Evolutionary conservation across 768 basidiomycete species (phyloP), one percentile per base, ranked within the genome.

Genomic region (Trametes cubensis): DNA sequence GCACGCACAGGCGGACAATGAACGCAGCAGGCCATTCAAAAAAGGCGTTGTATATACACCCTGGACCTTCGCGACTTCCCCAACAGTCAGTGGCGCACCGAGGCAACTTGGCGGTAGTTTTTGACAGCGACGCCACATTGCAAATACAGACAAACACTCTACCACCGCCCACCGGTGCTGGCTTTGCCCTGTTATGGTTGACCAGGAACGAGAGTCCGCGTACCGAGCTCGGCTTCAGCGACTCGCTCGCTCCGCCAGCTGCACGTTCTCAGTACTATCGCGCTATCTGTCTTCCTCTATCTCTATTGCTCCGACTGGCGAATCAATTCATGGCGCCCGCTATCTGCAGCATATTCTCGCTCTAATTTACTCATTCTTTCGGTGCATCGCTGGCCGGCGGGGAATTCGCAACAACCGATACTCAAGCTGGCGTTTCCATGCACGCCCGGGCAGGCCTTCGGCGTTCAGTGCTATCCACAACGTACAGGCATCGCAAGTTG

Each of bases 71-170:
- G 28, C 45, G 23, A 54, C 56, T 57, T 62, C 56, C 46, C 58
- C 44, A 60, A 63, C 62, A 55, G 59, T 60, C 63, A 57, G 63
- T 64, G 63, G 63, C 63, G 63, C 21, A 44, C 26, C 34, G 42
- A 10, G 15, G 46, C 49, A 6, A 39, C 47, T 38, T 5, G 48
- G 21, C 53, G 51, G 54, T 28, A 34, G 54, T 39, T 30, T 45
- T 23, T 57, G 41, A 54, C 40, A 39, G 14, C 17, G 42, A 38
- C 63, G 63, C 63, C 59, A 64, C 58, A 53, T 51, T 0, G 28
- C 14, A 60, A 64, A 64, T 17, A 60, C 4, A 7, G n/a, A 11
- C 54, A 58, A 60, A 60, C 18, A 64, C 14, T 14, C 23, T 21
- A 41, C 40, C 34, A 47, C 60, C 41, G 38, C 41, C 40, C 34